Evolutionary conservation across 805 yeast species (phyloP), one percentile per base, ranked within the genome.

Genomic region (Metschnikowia drakensbergensis): DNA sequence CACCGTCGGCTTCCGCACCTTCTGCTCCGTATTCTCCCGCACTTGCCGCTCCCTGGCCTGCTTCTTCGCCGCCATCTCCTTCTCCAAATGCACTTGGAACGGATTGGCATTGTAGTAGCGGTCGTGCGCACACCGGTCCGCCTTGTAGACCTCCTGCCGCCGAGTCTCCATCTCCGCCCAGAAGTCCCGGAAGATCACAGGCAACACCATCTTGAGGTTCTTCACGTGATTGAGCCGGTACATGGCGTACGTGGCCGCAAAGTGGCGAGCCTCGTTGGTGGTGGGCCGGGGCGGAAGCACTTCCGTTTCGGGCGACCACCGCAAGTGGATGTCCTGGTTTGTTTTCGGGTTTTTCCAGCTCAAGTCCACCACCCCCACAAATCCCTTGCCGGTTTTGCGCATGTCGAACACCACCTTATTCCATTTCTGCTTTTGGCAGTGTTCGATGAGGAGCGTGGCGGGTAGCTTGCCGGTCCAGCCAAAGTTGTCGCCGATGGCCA

Each of bases 381-480:
- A 77, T 0, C 96, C 95, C 41, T 58, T 60, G 36, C 53, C 42
- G 5, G 54, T 51, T 53, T 66, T 62, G 38, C 68, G 76, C 86
- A 85, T 83, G 42, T 87, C 91, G 56, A 88, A 88, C 23, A 78
- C 83, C 3, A 88, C 95, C 55, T 84, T 84, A 50, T 83, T 85
- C 99, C 99, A 92, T 66, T 89, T 88, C 50, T 79, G 82, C 62
- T 84, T 86, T 63, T 88, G 97, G 53, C 94, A 86, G 54, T 83
- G 84, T 60, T 92, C 99, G 59, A 88, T 88, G 4, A 92, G 75
- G 13, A 92, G 66, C 0, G 94, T 83, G 2, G 87, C 89, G 0
- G 99, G 98, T 11, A 92, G 72, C 59, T 92, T 92, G 1, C 99
- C 99, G 0, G 97, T 90, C 97, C 97, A 90, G 28, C 92, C 88